phyloP scores from a whole-genome alignment of 768 basidiomycete species.

The Cystobasidium ongulense region DNA sequence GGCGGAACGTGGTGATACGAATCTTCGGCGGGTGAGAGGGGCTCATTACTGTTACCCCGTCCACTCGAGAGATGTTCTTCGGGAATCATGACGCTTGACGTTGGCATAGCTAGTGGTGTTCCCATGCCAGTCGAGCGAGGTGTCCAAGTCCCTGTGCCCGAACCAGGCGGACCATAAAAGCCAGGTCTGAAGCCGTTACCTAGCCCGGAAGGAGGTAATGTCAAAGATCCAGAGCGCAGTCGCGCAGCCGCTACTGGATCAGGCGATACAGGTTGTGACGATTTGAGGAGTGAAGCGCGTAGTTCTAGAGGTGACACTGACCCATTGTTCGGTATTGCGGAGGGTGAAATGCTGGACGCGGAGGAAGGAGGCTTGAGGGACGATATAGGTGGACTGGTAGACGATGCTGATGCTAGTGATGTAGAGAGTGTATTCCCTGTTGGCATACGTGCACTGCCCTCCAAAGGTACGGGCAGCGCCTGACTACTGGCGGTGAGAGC shows the following conservation, averaged over 20 bases:
- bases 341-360: background rate
- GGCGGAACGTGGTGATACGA: background rate
- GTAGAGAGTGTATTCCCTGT: background rate
- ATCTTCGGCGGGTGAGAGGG: background rate
- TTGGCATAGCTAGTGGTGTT: conserved; percentile 18
- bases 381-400: background rate
- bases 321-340: background rate
- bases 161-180: conserved; percentile 26
- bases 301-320: background rate
- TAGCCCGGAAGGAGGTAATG: conserved; percentile 11
- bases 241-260: conserved; percentile 13
- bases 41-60: background rate
- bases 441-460: background rate
- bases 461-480: background rate
- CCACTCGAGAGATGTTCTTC: background rate
- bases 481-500: background rate
- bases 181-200: conserved; percentile 27
- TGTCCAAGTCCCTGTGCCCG: conserved; percentile 13
- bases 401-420: background rate
- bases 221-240: conserved; percentile 8
- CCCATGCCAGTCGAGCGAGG: conserved; percentile 14
- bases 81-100: background rate
- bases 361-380: background rate
- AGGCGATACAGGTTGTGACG: conserved; percentile 11
- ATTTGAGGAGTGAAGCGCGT: conserved; percentile 5